A percentile compares a stretch with the other conserved stretches of the same genome.
Conservation (phyloP, 2,329 filamentous ascomycete genomes). For the Pestalotiopsis fici region DNA sequence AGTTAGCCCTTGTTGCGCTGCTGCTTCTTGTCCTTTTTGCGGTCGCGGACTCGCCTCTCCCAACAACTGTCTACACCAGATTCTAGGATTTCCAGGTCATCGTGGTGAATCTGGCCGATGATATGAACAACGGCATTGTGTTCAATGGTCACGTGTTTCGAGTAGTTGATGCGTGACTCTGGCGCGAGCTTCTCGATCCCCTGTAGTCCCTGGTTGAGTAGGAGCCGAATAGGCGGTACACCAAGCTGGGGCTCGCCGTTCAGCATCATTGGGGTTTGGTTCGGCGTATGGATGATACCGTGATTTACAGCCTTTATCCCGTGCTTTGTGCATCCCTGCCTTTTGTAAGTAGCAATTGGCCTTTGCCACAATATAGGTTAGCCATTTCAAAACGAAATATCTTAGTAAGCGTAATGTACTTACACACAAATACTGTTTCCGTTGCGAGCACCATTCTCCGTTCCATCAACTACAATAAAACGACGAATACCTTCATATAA, state of each 20-base stretch:
- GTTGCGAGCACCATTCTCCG: slow-evolving; percentile 38
- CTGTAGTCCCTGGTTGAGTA: slow-evolving; percentile 33
- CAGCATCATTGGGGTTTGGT: slow-evolving; percentile 32
- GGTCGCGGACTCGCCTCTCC: slow-evolving; percentile 17
- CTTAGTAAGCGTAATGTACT: slow-evolving; percentile 23
- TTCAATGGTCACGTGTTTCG: slow-evolving; percentile 56
- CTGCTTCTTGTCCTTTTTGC: background rate
- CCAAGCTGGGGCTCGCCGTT: slow-evolving; percentile 48
- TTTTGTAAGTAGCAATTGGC: slow-evolving; percentile 57
- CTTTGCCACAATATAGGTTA: slow-evolving; percentile 28
- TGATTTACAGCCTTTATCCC: slow-evolving; percentile 54
- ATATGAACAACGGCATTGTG: slow-evolving; percentile 61
- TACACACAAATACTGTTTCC: slow-evolving; percentile 60
- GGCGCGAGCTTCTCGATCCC: slow-evolving; percentile 42
- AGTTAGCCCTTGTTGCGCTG: background rate
- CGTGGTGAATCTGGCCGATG: slow-evolving; percentile 46
- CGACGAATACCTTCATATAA: slow-evolving; percentile 54
- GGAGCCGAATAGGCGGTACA: slow-evolving; percentile 46
- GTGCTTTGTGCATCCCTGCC: slow-evolving; percentile 51
- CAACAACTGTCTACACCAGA: slow-evolving; percentile 52
- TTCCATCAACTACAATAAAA: slow-evolving; percentile 48
- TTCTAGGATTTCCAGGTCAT: slow-evolving; percentile 42
- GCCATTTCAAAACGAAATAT: background rate
- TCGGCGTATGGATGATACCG: slow-evolving; percentile 49
- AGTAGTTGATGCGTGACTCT: slow-evolving; percentile 60